phyloP scores from a whole-genome alignment of 768 basidiomycete genomes.

The Lanmaoa pseudosensibilis region DNA sequence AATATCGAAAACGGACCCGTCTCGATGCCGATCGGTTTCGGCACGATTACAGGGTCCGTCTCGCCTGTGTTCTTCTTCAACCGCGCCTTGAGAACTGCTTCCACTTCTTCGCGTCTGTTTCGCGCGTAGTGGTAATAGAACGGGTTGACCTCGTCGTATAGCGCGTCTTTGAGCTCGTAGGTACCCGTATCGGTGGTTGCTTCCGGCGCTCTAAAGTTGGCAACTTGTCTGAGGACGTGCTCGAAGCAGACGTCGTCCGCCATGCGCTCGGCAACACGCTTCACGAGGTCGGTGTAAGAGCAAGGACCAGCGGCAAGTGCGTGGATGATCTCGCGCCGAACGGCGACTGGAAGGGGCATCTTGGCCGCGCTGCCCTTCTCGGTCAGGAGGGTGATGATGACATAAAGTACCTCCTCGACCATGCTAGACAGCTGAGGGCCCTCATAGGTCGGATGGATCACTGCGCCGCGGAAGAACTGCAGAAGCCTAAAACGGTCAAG shows the following conservation, averaged over 20 bases:
- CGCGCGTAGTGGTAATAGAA: constrained; percentile 96
- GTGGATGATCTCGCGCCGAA: constrained; percentile 86
- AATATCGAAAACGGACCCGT: constrained; percentile 71
- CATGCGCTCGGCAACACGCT: constrained; percentile 86
- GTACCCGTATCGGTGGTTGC: constrained; percentile 73
- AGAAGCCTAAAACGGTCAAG: constrained; percentile 87
- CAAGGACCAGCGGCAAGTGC: constrained; percentile 85
- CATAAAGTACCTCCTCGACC: constrained; percentile 89
- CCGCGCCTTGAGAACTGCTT: constrained; percentile 66
- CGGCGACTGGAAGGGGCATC: constrained; percentile 60
- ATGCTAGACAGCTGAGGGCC: constrained; percentile 71
- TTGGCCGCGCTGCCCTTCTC: constrained; percentile 76
- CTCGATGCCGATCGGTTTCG: constrained; percentile 63
- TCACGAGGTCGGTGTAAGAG: constrained; percentile 87
- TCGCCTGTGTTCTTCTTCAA: constrained; percentile 63
- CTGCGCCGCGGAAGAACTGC: constrained; percentile 72
- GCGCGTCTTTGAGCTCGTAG: constrained; percentile 86
- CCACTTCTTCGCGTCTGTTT: constrained; percentile 91
- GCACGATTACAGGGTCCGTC: constrained; percentile 71
- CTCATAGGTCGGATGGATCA: constrained; percentile 60
- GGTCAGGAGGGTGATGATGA: constrained; percentile 82
- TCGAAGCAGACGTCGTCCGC: constrained; percentile 85
- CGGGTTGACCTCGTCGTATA: constrained; percentile 86
- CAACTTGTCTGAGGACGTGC: constrained; percentile 71
- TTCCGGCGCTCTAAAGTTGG: constrained; percentile 81